Evolutionary conservation across 495 filamentous ascomycete species (phyloP).

Genomic region (Letharia columbiana): DNA sequence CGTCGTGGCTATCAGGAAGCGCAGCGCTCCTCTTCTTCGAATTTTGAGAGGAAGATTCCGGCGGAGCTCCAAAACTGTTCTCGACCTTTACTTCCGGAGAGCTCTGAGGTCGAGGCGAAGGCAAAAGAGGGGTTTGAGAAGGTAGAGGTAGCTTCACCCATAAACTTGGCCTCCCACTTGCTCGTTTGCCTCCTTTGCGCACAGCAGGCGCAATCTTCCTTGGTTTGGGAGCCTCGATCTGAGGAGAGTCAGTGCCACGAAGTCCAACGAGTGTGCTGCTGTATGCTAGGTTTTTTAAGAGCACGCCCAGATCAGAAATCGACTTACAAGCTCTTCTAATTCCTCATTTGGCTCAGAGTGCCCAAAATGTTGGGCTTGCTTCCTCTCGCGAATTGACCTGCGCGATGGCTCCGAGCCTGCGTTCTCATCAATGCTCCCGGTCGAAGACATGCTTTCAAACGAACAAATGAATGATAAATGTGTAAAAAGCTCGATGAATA

Average conservation of each 20-base stretch:
- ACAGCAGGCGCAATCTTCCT: background rate
- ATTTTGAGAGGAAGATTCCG: background rate
- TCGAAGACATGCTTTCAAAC: background rate
- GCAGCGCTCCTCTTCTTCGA: background rate
- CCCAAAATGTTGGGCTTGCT: background rate
- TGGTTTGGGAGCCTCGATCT: background rate
- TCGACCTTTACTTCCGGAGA: background rate
- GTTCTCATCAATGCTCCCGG: too few relatives aligned
- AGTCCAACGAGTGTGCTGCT: background rate
- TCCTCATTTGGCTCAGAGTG: background rate
- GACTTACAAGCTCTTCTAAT: background rate
- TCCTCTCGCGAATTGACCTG: background rate
- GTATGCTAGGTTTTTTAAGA: background rate
- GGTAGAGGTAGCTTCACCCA: background rate
- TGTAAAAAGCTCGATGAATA: too few relatives aligned
- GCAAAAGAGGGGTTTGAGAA: background rate
- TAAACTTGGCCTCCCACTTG: background rate
- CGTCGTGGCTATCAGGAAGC: background rate
- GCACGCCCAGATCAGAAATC: background rate
- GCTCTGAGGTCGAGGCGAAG: rapidly evolving
- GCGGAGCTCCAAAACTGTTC: background rate
- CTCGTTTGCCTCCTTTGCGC: background rate
- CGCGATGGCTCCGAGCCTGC: background rate
- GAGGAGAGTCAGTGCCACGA: background rate
- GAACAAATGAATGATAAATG: too few relatives aligned